Conservation (phyloP, 768 basidiomycete genomes). For the Mycena latifolia region DNA sequence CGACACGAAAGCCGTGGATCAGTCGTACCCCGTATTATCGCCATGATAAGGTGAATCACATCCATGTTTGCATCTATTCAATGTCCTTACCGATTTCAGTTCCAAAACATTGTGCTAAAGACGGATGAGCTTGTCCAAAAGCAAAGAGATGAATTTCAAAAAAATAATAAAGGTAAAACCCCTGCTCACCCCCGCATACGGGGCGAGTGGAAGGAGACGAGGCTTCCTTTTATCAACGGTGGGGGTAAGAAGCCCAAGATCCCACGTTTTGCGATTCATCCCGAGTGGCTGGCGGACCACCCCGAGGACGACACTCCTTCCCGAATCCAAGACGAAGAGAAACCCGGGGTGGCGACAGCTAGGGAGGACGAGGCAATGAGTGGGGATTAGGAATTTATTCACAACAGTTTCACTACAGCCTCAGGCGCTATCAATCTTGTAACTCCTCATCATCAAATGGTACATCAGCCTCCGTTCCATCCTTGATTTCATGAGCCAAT, state of each 20-base stretch:
- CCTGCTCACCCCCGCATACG: background rate
- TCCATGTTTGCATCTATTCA: too few relatives aligned
- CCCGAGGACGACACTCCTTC: constrained; percentile 1
- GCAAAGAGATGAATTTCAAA: background rate
- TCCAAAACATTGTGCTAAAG: background rate
- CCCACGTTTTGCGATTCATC: background rate
- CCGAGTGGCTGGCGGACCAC: background rate
- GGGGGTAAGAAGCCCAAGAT: background rate
- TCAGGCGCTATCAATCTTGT: too few relatives aligned
- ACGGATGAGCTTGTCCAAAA: background rate
- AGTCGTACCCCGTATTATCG: background rate
- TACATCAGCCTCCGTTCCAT: constrained; percentile 1
- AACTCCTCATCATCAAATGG: background rate
- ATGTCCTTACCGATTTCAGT: background rate
- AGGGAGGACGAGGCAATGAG: background rate
- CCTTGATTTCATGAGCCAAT: background rate
- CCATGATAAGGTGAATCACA: background rate
- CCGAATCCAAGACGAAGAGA: background rate
- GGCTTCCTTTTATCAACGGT: background rate
- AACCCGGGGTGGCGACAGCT: background rate
- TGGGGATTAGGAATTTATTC: too few relatives aligned
- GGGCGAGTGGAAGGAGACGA: background rate
- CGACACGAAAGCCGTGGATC: constrained; percentile 12
- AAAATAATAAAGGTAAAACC: background rate
- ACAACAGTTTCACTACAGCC: too few relatives aligned